phyloP scores from a whole-genome alignment of 2,329 filamentous ascomycete genomes.

The Alternaria conjuncta region DNA sequence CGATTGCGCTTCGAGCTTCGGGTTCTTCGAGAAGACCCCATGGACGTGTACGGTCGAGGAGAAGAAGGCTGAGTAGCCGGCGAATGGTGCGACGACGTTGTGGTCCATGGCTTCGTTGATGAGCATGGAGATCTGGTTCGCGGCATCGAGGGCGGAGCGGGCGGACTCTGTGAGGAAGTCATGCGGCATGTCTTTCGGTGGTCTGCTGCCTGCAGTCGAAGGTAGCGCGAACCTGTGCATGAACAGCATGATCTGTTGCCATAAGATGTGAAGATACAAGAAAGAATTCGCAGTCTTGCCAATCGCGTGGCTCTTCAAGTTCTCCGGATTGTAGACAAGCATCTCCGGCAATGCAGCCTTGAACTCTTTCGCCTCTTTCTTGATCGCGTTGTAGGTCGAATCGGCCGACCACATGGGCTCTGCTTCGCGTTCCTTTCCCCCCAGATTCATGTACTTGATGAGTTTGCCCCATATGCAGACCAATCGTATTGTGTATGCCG shows the following conservation, averaged over 20 bases:
- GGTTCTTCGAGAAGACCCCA: slow-evolving; percentile 86
- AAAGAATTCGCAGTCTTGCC: slow-evolving; percentile 91
- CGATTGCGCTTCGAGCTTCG: slow-evolving; percentile 74
- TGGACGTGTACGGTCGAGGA: slow-evolving; percentile 95
- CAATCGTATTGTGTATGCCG: slow-evolving; percentile 84
- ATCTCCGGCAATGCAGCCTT: slow-evolving; percentile 70
- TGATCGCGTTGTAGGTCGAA: slow-evolving; percentile 77
- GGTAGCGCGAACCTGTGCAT: slow-evolving; percentile 87
- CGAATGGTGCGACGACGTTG: slow-evolving; percentile 86
- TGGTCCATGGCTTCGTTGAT: slow-evolving; percentile 81
- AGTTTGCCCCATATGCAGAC: slow-evolving; percentile 90
- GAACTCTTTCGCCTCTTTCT: slow-evolving; percentile 74
- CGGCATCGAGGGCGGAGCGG: slow-evolving; percentile 78
- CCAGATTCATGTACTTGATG: slow-evolving; percentile 88
- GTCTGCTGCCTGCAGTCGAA: slow-evolving; percentile 66
- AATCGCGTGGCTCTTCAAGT: slow-evolving; percentile 81
- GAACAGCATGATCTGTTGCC: slow-evolving; percentile 89
- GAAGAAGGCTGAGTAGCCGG: slow-evolving; percentile 92
- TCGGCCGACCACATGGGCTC: slow-evolving; percentile 81
- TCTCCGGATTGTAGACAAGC: slow-evolving; percentile 79
- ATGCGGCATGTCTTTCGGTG: slow-evolving; percentile 74
- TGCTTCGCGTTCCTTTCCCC: slow-evolving; percentile 79
- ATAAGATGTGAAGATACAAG: slow-evolving; percentile 86
- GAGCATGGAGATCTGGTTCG: slow-evolving; percentile 83
- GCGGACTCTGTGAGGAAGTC: slow-evolving; percentile 79